These are phyloP conservation scores for Dendrocalamus latiflorus DNA, from an alignment of 202 grass and related monocot genomes.

Conservation along the genomic window DNA sequence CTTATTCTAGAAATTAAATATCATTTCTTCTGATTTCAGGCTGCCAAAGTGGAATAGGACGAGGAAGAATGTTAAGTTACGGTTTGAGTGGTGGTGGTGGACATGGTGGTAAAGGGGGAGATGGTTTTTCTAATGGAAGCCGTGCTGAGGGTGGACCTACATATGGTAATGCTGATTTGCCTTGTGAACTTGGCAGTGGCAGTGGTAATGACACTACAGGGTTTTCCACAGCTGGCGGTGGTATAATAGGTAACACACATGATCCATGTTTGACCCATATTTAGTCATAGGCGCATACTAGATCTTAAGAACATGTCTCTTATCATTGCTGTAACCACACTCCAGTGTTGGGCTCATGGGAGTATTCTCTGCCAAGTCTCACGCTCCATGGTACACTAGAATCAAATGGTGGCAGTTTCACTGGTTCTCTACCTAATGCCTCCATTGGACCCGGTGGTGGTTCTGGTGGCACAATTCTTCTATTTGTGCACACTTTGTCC, in stretches of 20 bases:
- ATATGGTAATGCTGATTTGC: slow-evolving; percentile 86
- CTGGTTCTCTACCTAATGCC: slow-evolving; percentile 34
- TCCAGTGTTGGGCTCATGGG: slow-evolving; percentile 94
- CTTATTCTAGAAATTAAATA: slow-evolving; percentile 20
- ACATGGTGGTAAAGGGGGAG: slow-evolving; percentile 90
- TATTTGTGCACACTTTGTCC: slow-evolving; percentile 72
- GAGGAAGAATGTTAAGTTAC: slow-evolving; percentile 52
- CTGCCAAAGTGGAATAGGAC: slow-evolving; percentile 86
- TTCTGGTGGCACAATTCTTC: slow-evolving; percentile 92
- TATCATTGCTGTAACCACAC: slow-evolving; percentile 27
- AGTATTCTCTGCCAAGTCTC: slow-evolving; percentile 71
- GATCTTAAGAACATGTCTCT: background rate
- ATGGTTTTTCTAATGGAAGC: slow-evolving; percentile 37
- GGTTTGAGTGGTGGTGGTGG: slow-evolving; percentile 83
- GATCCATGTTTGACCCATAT: background rate
- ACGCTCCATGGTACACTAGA: slow-evolving; percentile 73
- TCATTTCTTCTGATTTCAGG: slow-evolving; percentile 44
- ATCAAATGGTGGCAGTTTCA: slow-evolving; percentile 73
- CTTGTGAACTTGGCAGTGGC: slow-evolving; percentile 97
- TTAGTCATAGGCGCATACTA: background rate
- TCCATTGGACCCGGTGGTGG: slow-evolving; percentile 79
- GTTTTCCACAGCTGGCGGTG: slow-evolving; percentile 83
- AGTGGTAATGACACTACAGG: slow-evolving; percentile 76
- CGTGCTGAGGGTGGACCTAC: slow-evolving; percentile 54
- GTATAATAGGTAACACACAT: slow-evolving; percentile 75